Evolutionary conservation across 192 early-diverging fungal genomes (phyloP).

Genomic region (Gryganskiella cystojenkinii): DNA sequence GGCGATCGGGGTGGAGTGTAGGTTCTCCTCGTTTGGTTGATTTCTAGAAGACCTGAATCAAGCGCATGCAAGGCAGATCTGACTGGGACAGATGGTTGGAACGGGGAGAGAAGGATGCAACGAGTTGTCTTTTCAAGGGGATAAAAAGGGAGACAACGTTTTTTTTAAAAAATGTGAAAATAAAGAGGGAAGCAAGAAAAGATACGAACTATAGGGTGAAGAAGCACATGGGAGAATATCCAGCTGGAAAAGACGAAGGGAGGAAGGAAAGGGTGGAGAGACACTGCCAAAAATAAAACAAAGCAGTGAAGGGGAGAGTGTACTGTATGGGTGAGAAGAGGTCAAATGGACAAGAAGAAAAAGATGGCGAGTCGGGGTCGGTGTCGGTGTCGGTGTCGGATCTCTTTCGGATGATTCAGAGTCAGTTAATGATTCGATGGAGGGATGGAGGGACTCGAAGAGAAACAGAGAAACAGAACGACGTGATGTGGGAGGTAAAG

Average conservation of each 20-base stretch:
- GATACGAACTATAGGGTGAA: conserved; percentile 7
- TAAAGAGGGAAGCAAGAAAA: background rate
- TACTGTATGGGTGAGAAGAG: too few relatives aligned
- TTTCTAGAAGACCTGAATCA: too few relatives aligned
- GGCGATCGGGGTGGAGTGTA: too few relatives aligned
- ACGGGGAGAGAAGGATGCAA: background rate
- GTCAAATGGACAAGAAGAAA: background rate
- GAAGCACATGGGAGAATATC: conserved; percentile 3
- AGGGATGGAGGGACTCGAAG: conserved; percentile 8
- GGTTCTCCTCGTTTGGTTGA: too few relatives aligned
- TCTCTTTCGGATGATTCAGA: background rate
- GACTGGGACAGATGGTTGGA: background rate
- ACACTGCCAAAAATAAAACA: background rate
- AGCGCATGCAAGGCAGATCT: too few relatives aligned
- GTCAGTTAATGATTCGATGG: background rate
- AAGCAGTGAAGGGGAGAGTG: background rate
- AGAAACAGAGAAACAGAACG: conserved; percentile 37
- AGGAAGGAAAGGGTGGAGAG: background rate
- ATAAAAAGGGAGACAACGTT: background rate
- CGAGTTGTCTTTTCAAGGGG: background rate
- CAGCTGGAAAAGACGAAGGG: background rate
- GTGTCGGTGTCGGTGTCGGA: too few relatives aligned
- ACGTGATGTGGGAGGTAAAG: conserved; percentile 10
- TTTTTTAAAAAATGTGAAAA: too few relatives aligned
- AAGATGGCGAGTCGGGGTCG: too few relatives aligned